A percentile compares a stretch with the other conserved stretches of the same genome.
Evolutionary conservation across 768 basidiomycete genomes (phyloP).

Genomic region (Ramaria rubella): DNA sequence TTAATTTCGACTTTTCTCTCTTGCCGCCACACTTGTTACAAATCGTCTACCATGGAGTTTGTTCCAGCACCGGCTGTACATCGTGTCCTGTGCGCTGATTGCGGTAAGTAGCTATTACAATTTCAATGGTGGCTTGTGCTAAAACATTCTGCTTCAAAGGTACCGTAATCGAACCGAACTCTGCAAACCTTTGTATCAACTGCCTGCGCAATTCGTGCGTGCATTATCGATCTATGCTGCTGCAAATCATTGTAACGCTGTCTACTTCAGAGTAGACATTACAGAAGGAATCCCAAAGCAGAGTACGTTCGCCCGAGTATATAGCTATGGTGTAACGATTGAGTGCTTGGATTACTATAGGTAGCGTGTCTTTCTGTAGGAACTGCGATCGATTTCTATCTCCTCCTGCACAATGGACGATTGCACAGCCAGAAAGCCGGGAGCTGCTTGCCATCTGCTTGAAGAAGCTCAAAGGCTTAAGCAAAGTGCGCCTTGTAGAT

Average conservation of each 20-base stretch:
- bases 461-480: slow-evolving; percentile 89
- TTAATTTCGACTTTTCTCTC: no score
- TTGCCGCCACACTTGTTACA: background rate
- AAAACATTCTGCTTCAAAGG: slow-evolving; percentile 35
- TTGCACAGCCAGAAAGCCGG: slow-evolving; percentile 82
- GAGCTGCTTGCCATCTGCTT: slow-evolving; percentile 92
- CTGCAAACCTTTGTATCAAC: slow-evolving; percentile 84
- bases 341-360: slow-evolving; percentile 30
- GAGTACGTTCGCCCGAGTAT: slow-evolving; percentile 36
- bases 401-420: slow-evolving; percentile 81
- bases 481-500: slow-evolving; percentile 93
- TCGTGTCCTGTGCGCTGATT: slow-evolving; percentile 84
- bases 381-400: slow-evolving; percentile 96
- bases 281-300: slow-evolving; percentile 97
- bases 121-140: background rate
- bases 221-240: background rate
- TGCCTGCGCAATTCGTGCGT: slow-evolving; percentile 83
- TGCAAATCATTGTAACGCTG: background rate
- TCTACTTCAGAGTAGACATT: slow-evolving; percentile 70
- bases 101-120: slow-evolving; percentile 43
- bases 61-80: slow-evolving; percentile 67
- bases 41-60: slow-evolving; percentile 58
- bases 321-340: background rate
- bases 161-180: slow-evolving; percentile 84
- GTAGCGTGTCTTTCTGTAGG: slow-evolving; percentile 86